Evolutionary conservation across 2,329 filamentous ascomycete genomes (phyloP), one percentile per base, ranked within the genome.

Genomic region (Daldinia sp.): DNA sequence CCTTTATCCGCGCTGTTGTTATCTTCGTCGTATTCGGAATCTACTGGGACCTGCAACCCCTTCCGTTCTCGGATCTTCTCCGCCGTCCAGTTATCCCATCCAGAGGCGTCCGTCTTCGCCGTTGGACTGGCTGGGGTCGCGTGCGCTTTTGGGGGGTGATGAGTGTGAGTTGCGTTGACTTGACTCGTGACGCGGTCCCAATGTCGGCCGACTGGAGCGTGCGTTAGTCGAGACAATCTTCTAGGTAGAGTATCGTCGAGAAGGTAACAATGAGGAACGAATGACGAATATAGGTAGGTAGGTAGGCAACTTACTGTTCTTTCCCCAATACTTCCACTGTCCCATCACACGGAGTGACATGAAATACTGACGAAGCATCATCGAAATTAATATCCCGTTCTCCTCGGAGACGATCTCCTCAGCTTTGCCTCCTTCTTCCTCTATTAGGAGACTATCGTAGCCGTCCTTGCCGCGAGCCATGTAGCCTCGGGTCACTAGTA

Each of bases 401-500:
- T 97, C 93, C 72, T 96, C 93, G 27, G 87, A 88, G 4, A 97
- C 89, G 13, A 97, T 79, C 73, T 94, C 91, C 69, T 93, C 88
- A 1, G 89, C 90, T 3, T 84, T 79, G 13, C 93, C 93, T 23
- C 93, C 93, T 75, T 92, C 90, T 2, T 88, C 86, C 68, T 90
- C 79, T 29, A 92, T 86, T n/a, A 94, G 83, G 0, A 97, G 82
- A 47, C 89, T 89, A 1, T 84, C 85, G 77, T 90, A 97, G 1
- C 93, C 93, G 69, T 97, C 93, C 76, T 94, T 95, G 17, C 93
- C 93, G 32, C 92, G 86, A 3, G 85, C 90, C 93, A 97, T 96
- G 74, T 97, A 97, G 0, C 92, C 93, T 58, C 93, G 81, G 0
- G 93, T 97, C 7, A 89, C 90, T 2, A 97, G 80, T 0, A 84